Conservation (phyloP, 2,329 filamentous ascomycete species). For the Cordyceps cateniannulata region DNA sequence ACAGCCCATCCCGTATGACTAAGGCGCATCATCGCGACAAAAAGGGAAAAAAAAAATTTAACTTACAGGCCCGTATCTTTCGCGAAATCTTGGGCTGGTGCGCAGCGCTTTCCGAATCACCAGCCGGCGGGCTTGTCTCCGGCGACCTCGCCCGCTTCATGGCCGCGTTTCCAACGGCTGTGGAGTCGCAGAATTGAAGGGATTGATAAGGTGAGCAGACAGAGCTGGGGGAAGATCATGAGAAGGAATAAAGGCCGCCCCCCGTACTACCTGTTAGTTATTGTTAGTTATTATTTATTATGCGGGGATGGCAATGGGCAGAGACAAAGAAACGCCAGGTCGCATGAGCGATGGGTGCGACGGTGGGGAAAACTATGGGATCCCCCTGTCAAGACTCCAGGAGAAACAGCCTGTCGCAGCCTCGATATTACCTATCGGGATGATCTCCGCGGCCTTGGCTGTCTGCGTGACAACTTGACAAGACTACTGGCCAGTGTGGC, state of each 20-base stretch:
- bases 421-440: not conserved
- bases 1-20: not conserved
- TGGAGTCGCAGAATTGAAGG: slow-evolving; percentile 11
- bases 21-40: not conserved
- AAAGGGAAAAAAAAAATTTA: not conserved
- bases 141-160: slow-evolving; percentile 20
- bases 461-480: not conserved
- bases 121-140: slow-evolving; percentile 15
- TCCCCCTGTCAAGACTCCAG: not conserved
- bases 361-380: not conserved
- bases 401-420: not conserved
- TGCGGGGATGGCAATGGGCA: not conserved
- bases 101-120: slow-evolving; percentile 1
- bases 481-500: not conserved
- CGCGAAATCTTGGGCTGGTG: slow-evolving; percentile 25
- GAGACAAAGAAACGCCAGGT: not conserved
- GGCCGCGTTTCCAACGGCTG: slow-evolving; percentile 1
- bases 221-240: slow-evolving; percentile 29
- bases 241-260: slow-evolving; percentile 9
- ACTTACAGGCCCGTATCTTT: slow-evolving; percentile 27
- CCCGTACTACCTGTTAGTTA: not conserved
- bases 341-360: slow-evolving; percentile 4
- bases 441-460: slow-evolving; percentile 3
- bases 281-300: not conserved
- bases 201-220: slow-evolving; percentile 12